phyloP scores from a whole-genome alignment of 2,329 filamentous ascomycete genomes.

The Ophiostoma tasmaniense region DNA sequence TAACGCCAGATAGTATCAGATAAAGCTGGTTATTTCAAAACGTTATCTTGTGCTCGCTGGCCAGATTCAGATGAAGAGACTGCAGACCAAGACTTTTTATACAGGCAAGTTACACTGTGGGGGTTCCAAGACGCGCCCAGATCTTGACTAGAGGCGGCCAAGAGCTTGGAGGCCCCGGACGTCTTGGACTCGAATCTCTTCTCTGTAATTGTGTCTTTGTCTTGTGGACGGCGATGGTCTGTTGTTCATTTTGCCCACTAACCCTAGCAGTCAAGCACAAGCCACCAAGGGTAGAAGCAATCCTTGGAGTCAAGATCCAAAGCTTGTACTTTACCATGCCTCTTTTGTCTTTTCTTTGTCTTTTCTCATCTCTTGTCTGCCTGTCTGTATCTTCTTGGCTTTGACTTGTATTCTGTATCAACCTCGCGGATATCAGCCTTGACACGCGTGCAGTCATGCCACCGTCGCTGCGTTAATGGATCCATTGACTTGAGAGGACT shows the following conservation, averaged over 20 bases:
- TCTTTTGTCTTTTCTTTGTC: not conserved
- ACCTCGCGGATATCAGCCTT: not conserved
- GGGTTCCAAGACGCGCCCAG: not conserved
- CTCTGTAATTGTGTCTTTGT: too few relatives aligned
- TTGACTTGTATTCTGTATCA: too few relatives aligned
- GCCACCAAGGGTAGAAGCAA: not conserved
- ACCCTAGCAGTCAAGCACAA: not conserved
- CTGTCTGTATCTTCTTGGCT: not conserved
- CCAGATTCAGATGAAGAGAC: too few relatives aligned
- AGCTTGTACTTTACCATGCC: not conserved
- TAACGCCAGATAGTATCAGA: not conserved
- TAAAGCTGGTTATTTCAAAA: not conserved
- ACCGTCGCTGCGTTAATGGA: not conserved
- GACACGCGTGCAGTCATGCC: not conserved
- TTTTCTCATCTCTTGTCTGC: not conserved
- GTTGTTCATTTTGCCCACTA: too few relatives aligned
- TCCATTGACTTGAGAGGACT: not conserved
- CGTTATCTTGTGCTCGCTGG: not conserved
- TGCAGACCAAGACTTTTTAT: not conserved
- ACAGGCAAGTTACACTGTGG: not conserved
- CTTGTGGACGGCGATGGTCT: too few relatives aligned
- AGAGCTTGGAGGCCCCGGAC: not conserved
- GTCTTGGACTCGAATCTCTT: too few relatives aligned
- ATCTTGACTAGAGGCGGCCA: not conserved
- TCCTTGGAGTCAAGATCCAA: not conserved